Evolutionary conservation across 306 rosid genomes (phyloP).

Genomic region (Delonix regia): DNA sequence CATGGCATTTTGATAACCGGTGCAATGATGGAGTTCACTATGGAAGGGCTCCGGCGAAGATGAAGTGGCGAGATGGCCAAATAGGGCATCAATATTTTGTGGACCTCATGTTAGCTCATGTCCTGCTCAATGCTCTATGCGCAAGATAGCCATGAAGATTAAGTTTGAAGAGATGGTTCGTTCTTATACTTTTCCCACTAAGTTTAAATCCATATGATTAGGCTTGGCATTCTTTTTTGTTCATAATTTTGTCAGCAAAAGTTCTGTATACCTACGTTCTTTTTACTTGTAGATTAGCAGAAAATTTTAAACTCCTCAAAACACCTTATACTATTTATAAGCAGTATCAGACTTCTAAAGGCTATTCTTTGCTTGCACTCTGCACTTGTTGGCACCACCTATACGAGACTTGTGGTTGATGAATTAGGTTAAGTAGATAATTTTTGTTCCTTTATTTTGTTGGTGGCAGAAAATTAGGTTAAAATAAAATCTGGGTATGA

Average conservation of each 20-base stretch:
- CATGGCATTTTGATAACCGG: slow-evolving; percentile 90
- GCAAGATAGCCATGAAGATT: slow-evolving; percentile 38
- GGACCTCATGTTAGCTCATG: slow-evolving; percentile 88
- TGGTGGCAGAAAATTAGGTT: not conserved
- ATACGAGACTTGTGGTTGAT: not conserved
- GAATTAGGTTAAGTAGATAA: slow-evolving; percentile 3
- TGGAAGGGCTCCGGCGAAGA: slow-evolving; percentile 75
- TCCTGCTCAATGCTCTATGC: slow-evolving; percentile 75
- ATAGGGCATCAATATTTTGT: slow-evolving; percentile 93
- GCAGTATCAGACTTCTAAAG: slow-evolving; percentile 22
- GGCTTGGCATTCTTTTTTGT: slow-evolving; percentile 55
- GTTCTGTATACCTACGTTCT: slow-evolving; percentile 28
- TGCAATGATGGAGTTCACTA: slow-evolving; percentile 92
- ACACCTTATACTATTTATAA: not conserved
- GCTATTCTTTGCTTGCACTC: slow-evolving; percentile 18
- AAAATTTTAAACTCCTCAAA: slow-evolving; percentile 8
- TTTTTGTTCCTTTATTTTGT: not conserved
- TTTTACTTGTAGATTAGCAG: slow-evolving; percentile 37
- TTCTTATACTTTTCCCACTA: not conserved
- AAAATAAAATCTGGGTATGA: not conserved
- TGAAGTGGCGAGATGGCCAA: slow-evolving; percentile 83
- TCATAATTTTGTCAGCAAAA: slow-evolving; percentile 38
- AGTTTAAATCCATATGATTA: slow-evolving; percentile 4
- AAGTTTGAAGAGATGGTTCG: not conserved
- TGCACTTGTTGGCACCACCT: slow-evolving; percentile 8